Evolutionary conservation across 257 asterid genomes (phyloP).

Genomic region (Euphrasia confusa): DNA sequence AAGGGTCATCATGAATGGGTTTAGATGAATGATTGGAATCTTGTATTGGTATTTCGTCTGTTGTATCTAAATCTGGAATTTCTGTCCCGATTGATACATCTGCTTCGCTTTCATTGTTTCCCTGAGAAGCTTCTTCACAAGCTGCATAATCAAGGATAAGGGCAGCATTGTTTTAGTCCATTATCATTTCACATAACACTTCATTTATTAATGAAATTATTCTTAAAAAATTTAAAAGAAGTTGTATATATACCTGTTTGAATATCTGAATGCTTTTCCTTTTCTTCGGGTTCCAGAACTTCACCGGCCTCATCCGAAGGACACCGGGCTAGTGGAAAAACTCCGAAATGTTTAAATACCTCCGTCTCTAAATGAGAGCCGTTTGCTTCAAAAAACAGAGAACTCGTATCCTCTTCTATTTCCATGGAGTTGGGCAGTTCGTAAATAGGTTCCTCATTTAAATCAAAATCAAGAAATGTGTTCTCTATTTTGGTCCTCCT

Average conservation of each 20-base stretch:
- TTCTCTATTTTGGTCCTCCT: conserved; percentile 24
- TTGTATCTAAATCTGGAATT: conserved; percentile 75
- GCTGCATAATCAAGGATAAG: conserved; percentile 37
- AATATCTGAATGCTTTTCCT: conserved; percentile 34
- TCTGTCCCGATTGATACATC: conserved; percentile 94
- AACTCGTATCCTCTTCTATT: conserved; percentile 52
- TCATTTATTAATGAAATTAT: background rate
- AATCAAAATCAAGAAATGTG: conserved; percentile 34
- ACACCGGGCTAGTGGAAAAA: conserved; percentile 25
- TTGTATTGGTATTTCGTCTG: conserved; percentile 52
- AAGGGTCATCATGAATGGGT: conserved; percentile 36
- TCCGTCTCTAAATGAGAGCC: conserved; percentile 28
- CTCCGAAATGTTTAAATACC: conserved; percentile 26
- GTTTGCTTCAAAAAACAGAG: conserved; percentile 50
- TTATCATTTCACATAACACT: background rate
- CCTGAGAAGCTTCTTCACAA: conserved; percentile 44
- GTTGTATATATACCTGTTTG: conserved; percentile 33
- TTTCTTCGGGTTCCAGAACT: conserved; percentile 23
- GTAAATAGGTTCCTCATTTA: conserved; percentile 42
- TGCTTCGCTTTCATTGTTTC: conserved; percentile 65
- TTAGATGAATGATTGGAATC: conserved; percentile 32
- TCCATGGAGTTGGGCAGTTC: conserved; percentile 51
- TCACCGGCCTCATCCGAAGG: conserved; percentile 26
- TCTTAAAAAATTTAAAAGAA: background rate
- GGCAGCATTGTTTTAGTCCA: conserved; percentile 1